Evolutionary conservation across 2,329 filamentous ascomycete genomes (phyloP).

Genomic region (Verticillium isaacii): DNA sequence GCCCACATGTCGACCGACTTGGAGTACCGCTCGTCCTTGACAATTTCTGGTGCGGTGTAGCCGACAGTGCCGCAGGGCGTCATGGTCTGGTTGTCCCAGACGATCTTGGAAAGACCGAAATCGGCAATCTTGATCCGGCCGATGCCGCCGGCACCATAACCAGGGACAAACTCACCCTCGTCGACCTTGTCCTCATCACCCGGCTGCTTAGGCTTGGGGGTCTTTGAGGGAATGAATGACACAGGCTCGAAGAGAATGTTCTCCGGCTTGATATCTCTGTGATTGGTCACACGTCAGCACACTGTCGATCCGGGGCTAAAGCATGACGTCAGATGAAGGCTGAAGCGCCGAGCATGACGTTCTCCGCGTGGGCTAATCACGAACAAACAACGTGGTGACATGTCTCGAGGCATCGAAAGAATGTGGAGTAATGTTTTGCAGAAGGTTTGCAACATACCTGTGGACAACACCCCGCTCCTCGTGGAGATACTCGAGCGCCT

Average conservation of each 20-base stretch:
- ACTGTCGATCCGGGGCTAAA: conserved; percentile 2
- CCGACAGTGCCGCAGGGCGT: conserved; percentile 98
- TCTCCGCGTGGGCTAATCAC: neutral
- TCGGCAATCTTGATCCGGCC: conserved; percentile 96
- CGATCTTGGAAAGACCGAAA: conserved; percentile 94
- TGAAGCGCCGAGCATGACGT: neutral
- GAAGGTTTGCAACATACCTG: conserved; percentile 59
- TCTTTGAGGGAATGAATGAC: conserved; percentile 73
- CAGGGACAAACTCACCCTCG: conserved; percentile 85
- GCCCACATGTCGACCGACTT: conserved; percentile 99
- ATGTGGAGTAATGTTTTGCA: neutral
- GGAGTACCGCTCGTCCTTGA: conserved; percentile 97
- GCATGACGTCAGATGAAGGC: conserved; percentile 22
- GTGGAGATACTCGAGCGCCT: conserved; percentile 88
- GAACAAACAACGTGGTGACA: neutral
- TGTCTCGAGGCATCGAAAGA: neutral
- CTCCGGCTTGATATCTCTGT: conserved; percentile 95
- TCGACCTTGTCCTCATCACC: conserved; percentile 97
- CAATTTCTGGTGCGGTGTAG: conserved; percentile 96
- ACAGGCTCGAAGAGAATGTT: conserved; percentile 91
- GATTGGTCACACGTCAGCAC: neutral
- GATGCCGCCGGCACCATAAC: conserved; percentile 82
- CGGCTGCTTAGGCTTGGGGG: conserved; percentile 73
- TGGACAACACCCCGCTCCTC: conserved; percentile 95
- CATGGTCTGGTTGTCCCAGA: conserved; percentile 98